Base-by-base conservation (phyloP, 306 rosid species). In the Vigna mungo region DNA sequence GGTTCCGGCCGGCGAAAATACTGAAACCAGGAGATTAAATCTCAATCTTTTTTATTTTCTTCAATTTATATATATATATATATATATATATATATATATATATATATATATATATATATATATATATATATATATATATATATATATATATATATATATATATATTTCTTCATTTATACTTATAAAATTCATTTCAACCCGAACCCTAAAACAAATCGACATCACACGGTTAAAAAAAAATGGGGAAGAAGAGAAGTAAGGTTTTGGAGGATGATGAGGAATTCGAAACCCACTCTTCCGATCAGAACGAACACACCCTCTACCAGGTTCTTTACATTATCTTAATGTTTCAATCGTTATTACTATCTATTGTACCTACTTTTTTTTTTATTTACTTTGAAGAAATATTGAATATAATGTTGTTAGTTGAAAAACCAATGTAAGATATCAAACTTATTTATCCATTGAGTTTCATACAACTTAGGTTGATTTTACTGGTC, bases 241-340 rank as follows among this genome's bases (percentile, higher is more conserved):
- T 90, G 97, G 91, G 81, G 60, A 92, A 82, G 86, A 90, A 80
- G 87, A 88, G 82, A 82, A 18, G 73, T 83, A 87, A 90, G 90
- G 90, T 81, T 88, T 84, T 89, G 4, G 86, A 84, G 4, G 86
- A 84, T 9, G 92, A 86, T 6, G 90, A 83, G 34, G 79, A 55
- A 78, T 68, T n/a, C 4, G 77, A 72, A 20, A 77, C 44, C 16
- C 61, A 74, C 13, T 63, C 16, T n/a, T 77, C 36, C 20, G 49
- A 68, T 76, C 80, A 72, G n/a, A 69, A 32, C 25, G 68, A 48
- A 9, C 87, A 83, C 56, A 66, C 84, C 25, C 96, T 92, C 75
- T 92, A 92, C 77, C 87, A 90, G 89, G 97, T 74, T 32, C 15
- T n/a, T 1, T 9, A 1, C 23, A 23, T 16, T 15, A 4, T 80